A percentile compares a stretch with the other conserved stretches of the same genome.
These are phyloP conservation scores for Akanthomyces lecanii DNA, from an alignment of 2,329 filamentous ascomycete genomes.

Conservation along the genomic window DNA sequence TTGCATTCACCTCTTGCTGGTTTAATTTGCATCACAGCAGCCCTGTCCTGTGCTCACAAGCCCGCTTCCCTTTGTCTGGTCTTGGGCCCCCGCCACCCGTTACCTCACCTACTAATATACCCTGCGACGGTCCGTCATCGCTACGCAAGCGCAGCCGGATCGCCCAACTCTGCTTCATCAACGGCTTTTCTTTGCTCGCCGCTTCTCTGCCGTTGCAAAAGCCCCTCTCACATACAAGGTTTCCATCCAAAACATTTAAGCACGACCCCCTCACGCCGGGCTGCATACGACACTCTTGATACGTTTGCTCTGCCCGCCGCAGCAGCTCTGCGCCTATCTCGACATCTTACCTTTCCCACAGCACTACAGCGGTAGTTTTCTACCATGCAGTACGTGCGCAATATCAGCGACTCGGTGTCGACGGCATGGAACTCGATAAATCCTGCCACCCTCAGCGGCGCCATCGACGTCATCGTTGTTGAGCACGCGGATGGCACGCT, in stretches of 20 bases:
- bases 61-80: neutral
- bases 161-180: neutral
- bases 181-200: neutral
- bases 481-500: slow-evolving; percentile 89
- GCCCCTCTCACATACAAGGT: neutral
- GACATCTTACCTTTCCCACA: neutral
- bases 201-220: neutral
- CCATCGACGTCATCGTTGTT: slow-evolving; percentile 98
- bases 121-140: slow-evolving; percentile 13
- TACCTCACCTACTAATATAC: no score
- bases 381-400: slow-evolving; percentile 95
- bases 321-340: neutral
- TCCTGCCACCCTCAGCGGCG: slow-evolving; percentile 91
- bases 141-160: neutral
- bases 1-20: neutral
- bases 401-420: slow-evolving; percentile 89
- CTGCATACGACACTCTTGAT: neutral
- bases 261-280: neutral
- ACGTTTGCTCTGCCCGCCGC: neutral
- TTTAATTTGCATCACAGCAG: neutral
- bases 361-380: neutral
- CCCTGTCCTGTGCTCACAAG: neutral
- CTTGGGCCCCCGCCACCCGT: neutral
- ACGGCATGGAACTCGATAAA: slow-evolving; percentile 99
- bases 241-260: neutral